Evolutionary conservation across 1,284 basidiomycete genomes (phyloP).

Genomic region (Boletus mariae): DNA sequence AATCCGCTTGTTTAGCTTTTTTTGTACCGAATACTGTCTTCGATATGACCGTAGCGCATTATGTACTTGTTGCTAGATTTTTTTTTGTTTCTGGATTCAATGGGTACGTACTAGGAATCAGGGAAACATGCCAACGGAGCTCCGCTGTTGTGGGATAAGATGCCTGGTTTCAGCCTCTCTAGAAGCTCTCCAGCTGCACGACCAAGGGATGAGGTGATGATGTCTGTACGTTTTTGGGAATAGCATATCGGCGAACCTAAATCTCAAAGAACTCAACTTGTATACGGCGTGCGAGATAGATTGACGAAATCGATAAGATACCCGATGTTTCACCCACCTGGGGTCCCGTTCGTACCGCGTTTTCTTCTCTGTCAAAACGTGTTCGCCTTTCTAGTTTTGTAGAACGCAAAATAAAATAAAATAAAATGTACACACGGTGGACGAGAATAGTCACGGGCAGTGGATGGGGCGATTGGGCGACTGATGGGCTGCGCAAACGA

Average conservation of each 20-base stretch:
- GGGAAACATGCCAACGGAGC: slow-evolving; percentile 20
- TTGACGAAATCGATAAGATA: slow-evolving; percentile 18
- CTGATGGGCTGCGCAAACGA: slow-evolving; percentile 9
- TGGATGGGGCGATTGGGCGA: slow-evolving; percentile 6
- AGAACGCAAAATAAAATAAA: background rate
- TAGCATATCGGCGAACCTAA: slow-evolving; percentile 11
- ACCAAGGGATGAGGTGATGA: slow-evolving; percentile 4
- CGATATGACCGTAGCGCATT: slow-evolving; percentile 24
- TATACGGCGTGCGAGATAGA: slow-evolving; percentile 12
- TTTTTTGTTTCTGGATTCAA: slow-evolving; percentile 10
- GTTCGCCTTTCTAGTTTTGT: background rate
- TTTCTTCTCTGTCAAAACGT: slow-evolving; percentile 1
- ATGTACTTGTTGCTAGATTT: slow-evolving; percentile 25
- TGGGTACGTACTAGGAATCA: slow-evolving; percentile 10
- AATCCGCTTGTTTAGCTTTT: slow-evolving; percentile 23
- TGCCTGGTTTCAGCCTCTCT: background rate
- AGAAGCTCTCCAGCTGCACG: slow-evolving; percentile 6
- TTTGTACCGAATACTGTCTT: slow-evolving; percentile 27
- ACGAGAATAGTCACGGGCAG: slow-evolving; percentile 18
- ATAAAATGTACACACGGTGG: background rate
- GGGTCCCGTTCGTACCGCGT: background rate
- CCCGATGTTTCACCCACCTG: slow-evolving; percentile 15
- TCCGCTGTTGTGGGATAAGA: slow-evolving; percentile 26
- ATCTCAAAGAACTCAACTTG: slow-evolving; percentile 20
- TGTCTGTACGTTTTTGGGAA: slow-evolving; percentile 13